These are phyloP conservation scores for Venturia oleaginea DNA, from an alignment of 2,329 filamentous ascomycete genomes.

Conservation along the genomic window DNA sequence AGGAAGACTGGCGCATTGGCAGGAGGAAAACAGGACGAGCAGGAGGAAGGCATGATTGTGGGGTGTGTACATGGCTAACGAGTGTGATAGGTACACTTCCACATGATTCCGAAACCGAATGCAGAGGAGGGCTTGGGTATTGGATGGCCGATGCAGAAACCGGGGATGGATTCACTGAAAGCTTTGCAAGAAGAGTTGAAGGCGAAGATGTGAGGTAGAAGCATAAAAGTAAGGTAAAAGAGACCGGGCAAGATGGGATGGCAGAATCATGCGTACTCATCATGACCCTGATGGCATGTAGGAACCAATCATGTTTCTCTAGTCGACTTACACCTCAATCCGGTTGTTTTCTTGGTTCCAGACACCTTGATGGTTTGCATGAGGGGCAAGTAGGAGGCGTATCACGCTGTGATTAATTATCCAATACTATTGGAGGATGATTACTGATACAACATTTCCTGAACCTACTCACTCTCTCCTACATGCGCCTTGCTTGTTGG, in stretches of 20 bases:
- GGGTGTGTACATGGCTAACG: background rate
- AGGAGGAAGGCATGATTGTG: background rate
- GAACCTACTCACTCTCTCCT: background rate
- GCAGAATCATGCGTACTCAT: background rate
- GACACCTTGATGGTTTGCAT: background rate
- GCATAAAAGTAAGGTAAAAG: background rate
- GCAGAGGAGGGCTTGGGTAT: conserved; percentile 69
- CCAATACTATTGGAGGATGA: background rate
- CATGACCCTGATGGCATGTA: background rate
- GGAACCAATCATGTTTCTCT: background rate
- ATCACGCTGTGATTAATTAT: background rate
- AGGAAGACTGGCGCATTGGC: background rate
- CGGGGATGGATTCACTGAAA: conserved; percentile 77
- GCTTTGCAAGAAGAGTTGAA: conserved; percentile 74
- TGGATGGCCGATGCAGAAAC: conserved; percentile 65
- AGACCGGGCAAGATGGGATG: background rate
- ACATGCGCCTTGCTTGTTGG: background rate
- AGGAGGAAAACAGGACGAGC: background rate
- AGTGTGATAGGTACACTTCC: conserved; percentile 67
- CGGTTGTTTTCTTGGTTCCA: background rate
- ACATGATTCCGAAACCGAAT: conserved; percentile 96
- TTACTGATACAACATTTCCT: background rate
- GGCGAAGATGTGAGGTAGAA: conserved; percentile 62
- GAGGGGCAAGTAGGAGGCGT: background rate
- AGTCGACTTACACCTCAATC: background rate